phyloP scores from a whole-genome alignment of 1,284 basidiomycete genomes.

The Thecaphora thlaspeos region DNA sequence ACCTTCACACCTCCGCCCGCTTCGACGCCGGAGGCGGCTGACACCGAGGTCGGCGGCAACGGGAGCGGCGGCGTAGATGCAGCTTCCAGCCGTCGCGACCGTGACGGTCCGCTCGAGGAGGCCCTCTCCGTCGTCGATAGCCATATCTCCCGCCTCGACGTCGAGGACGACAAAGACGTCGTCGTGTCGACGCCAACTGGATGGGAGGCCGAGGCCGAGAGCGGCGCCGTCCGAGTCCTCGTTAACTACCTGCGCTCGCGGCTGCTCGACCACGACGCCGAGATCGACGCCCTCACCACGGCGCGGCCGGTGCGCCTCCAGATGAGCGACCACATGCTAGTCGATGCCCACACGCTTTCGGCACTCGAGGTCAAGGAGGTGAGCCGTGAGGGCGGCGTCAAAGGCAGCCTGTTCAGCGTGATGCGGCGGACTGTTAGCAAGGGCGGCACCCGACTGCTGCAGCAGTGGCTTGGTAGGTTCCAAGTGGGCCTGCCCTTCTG shows the following conservation, averaged over 20 bases:
- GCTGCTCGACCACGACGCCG: constrained; percentile 30
- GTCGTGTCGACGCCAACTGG: too few relatives aligned
- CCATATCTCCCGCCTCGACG: constrained; percentile 1
- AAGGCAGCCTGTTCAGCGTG: constrained; percentile 46
- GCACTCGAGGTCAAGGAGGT: constrained; percentile 48
- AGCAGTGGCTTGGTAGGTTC: constrained; percentile 48
- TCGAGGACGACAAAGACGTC: not conserved
- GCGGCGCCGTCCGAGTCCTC: constrained; percentile 28
- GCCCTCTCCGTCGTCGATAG: constrained; percentile 5
- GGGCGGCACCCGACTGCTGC: constrained; percentile 48
- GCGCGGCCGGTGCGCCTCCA: constrained; percentile 9
- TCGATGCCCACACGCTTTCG: constrained; percentile 52
- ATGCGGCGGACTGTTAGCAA: constrained; percentile 51
- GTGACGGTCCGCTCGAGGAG: constrained; percentile 2
- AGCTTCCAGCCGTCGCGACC: too few relatives aligned
- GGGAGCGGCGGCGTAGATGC: too few relatives aligned
- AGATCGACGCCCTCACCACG: constrained; percentile 9
- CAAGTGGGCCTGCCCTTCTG: too few relatives aligned
- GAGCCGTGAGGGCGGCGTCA: constrained; percentile 29
- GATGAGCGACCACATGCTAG: constrained; percentile 37
- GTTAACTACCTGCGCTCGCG: constrained; percentile 49
- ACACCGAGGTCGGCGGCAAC: too few relatives aligned
- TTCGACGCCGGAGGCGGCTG: too few relatives aligned
- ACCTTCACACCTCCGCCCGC: too few relatives aligned
- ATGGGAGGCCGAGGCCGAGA: constrained; percentile 13